Conservation (phyloP, 345 rosid genomes). For the Excoecaria cochinchinensis region DNA sequence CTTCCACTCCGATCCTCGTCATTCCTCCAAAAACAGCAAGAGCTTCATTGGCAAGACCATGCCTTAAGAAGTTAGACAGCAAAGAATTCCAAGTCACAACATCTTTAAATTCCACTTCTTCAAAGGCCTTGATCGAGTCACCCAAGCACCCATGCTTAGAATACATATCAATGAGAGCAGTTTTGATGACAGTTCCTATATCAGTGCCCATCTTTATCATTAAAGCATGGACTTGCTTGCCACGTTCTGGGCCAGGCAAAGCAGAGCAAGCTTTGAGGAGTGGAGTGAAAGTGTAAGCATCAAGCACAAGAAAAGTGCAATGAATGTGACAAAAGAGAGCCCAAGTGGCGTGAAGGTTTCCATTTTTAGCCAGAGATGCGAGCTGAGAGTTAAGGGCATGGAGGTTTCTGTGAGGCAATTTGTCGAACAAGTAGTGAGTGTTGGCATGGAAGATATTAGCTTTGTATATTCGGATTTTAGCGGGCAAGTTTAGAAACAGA, state of each 20-base stretch:
- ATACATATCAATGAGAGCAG: constrained; percentile 71
- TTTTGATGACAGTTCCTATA: constrained; percentile 55
- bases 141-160: constrained; percentile 49
- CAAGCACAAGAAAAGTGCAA: constrained; percentile 35
- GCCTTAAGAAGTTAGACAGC: constrained; percentile 58
- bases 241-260: constrained; percentile 44
- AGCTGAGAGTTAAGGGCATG: constrained; percentile 51
- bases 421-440: constrained; percentile 44
- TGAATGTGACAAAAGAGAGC: constrained; percentile 47
- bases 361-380: constrained; percentile 40
- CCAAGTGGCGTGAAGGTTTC: constrained; percentile 47
- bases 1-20: constrained; percentile 46
- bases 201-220: constrained; percentile 61
- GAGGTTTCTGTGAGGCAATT: constrained; percentile 43
- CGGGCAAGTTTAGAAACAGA: background rate
- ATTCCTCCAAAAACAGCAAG: constrained; percentile 50
- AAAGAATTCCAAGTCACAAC: constrained; percentile 75
- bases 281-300: constrained; percentile 64
- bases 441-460: background rate
- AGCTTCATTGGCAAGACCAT: constrained; percentile 53
- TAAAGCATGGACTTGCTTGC: constrained; percentile 70
- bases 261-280: constrained; percentile 59
- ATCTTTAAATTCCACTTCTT: constrained; percentile 53
- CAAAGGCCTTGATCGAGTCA: constrained; percentile 52
- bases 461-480: background rate